These are phyloP conservation scores for Leishmania gerbilli DNA, from an alignment of 208 protist genomes.

Conservation along the genomic window DNA sequence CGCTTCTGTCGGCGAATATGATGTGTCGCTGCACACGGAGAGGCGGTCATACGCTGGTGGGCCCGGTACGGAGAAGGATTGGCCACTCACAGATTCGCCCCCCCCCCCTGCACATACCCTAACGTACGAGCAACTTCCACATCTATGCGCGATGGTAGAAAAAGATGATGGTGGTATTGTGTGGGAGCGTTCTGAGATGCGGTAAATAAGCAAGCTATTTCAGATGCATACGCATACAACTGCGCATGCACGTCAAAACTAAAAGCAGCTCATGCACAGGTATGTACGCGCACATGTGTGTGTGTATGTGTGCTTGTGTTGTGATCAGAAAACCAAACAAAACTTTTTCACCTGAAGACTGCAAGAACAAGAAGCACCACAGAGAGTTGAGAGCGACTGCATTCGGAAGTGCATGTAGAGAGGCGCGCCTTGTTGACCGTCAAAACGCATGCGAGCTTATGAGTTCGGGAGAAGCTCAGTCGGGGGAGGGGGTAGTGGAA, in stretches of 20 bases:
- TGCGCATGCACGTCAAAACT: neutral
- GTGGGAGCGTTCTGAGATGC: neutral
- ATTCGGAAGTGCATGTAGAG: neutral
- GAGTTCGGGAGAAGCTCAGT: neutral
- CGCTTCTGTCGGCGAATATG: neutral
- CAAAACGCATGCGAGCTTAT: neutral
- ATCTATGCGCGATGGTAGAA: neutral
- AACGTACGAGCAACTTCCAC: neutral
- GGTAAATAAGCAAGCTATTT: neutral
- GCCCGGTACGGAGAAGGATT: neutral
- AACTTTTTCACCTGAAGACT: no score
- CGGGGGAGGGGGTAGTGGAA: neutral
- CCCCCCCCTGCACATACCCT: neutral
- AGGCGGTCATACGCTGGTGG: neutral
- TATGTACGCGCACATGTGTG: neutral
- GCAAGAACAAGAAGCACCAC: neutral
- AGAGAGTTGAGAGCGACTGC: neutral
- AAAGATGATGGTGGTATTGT: neutral
- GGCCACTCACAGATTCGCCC: neutral
- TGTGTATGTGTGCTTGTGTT: neutral
- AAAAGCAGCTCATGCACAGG: neutral
- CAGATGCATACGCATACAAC: neutral
- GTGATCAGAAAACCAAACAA: no score
- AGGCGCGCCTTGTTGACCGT: neutral
- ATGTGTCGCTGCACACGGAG: neutral